Percentiles rank a stretch among this genome's conserved stretches.
phyloP scores from a whole-genome alignment of 2,329 filamentous ascomycete species.

The Colletotrichum tabaci region DNA sequence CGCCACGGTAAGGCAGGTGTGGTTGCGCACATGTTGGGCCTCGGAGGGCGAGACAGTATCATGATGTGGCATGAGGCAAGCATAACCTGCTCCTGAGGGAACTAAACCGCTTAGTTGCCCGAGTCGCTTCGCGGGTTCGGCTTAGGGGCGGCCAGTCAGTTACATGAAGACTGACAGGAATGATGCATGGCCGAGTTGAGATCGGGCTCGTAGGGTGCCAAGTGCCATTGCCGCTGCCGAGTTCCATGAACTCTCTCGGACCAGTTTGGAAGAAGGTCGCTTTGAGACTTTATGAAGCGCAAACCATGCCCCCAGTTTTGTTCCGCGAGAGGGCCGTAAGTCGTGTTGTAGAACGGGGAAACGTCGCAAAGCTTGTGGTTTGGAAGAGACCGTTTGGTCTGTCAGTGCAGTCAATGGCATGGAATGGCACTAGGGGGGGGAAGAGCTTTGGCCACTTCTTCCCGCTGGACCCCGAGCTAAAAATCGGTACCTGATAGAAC shows the following conservation, averaged over 20 bases:
- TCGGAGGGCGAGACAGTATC: neutral
- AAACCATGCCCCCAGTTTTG: neutral
- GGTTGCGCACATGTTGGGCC: conserved; percentile 9
- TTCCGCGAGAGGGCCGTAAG: neutral
- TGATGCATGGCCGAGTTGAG: neutral
- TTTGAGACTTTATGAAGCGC: conserved; percentile 28
- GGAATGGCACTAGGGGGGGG: neutral
- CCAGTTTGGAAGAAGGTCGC: conserved; percentile 8
- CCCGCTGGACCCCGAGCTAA: neutral
- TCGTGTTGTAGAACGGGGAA: neutral
- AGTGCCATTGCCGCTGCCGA: conserved; percentile 7
- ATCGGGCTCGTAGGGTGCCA: neutral
- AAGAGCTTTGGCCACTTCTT: conserved; percentile 21
- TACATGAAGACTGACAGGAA: neutral
- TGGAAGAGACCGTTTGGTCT: neutral
- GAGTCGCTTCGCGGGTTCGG: neutral
- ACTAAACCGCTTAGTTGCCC: neutral
- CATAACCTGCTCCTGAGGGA: neutral
- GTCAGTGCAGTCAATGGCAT: conserved; percentile 8
- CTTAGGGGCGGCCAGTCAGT: neutral
- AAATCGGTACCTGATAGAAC: neutral
- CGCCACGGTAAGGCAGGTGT: neutral
- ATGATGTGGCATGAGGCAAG: conserved; percentile 1
- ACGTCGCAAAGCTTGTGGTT: neutral
- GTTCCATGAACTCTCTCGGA: conserved; percentile 3